Base-by-base conservation (phyloP, 805 yeast species). In the Komagataella pseudopastoris region DNA sequence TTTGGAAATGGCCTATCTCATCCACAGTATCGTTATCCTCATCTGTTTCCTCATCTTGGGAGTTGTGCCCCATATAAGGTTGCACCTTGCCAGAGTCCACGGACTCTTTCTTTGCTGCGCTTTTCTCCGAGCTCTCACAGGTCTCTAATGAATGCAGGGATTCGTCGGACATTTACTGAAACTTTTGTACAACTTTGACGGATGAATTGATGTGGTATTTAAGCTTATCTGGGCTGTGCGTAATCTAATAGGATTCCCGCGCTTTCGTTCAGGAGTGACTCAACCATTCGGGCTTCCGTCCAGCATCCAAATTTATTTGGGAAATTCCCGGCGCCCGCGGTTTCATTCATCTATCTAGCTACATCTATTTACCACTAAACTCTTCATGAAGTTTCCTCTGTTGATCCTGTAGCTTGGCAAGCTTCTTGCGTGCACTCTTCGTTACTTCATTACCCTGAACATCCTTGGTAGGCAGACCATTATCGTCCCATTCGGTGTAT, bases 321-420 rank as follows among this genome's bases (percentile, higher is more conserved):
- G n/a, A 10, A 30, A 30, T 30, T 4, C 39, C 8, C 4, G 10
- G 10, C 39, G 14, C 14, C 39, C 39, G 39, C 39, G 39, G 39
- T 12, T 20, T 20, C 39, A 6, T 8, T 14, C 39, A 14, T 30
- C 14, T 30, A 30, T 30, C 39, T 30, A 30, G 14, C 36, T 30
- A 30, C 39, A 30, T 10, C 39, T 30, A 30, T 4, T 44, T 12
- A 18, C 46, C 20, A 14, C 6, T 44, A n/a, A 78, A 88, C 60
- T 85, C 88, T 24, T 82, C 81, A 63, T 89, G 80, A 44, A 90
- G 74, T 71, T 89, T 89, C 62, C 81, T 81, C 65, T 93, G 99
- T 49, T 76, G 82, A 51, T 83, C 88, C 66, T 79, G 81, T 61
- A 75, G 83, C 69, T 93, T 93, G 55, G 71, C 66, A 57, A 93